These are phyloP conservation scores for Hibiscus tridactylites DNA, from an alignment of 345 rosid species.

Conservation along the genomic window DNA sequence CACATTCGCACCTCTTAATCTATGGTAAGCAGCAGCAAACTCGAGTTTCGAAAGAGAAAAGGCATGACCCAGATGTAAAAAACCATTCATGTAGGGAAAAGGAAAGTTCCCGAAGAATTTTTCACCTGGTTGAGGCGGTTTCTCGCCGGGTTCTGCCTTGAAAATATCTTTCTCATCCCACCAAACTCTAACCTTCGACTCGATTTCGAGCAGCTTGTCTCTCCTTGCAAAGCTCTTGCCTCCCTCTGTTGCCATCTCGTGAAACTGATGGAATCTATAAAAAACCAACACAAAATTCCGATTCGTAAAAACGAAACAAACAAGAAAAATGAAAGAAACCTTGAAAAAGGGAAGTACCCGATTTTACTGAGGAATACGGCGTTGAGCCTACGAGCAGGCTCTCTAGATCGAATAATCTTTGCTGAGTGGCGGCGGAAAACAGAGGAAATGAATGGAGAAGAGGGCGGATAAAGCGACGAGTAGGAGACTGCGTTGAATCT, in stretches of 20 bases:
- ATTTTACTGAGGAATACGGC: not conserved
- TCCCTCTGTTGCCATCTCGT: constrained; percentile 56
- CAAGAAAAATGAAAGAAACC: not conserved
- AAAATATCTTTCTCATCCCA: constrained; percentile 75
- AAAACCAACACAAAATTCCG: not conserved
- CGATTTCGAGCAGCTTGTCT: constrained; percentile 66
- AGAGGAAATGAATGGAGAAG: not conserved
- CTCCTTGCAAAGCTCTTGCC: constrained; percentile 69
- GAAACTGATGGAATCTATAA: constrained; percentile 1
- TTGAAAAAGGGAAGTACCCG: not conserved
- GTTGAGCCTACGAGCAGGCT: constrained; percentile 10
- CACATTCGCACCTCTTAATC: constrained; percentile 81
- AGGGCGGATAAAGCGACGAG: not conserved
- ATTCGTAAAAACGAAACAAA: not conserved
- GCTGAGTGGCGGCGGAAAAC: not conserved
- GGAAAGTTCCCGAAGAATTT: constrained; percentile 18
- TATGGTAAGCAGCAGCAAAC: constrained; percentile 84
- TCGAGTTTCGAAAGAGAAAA: constrained; percentile 28
- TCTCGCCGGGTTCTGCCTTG: constrained; percentile 23
- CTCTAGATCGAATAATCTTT: constrained; percentile 9
- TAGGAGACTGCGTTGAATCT: not conserved
- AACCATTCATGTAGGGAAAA: constrained; percentile 17
- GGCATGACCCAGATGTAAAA: constrained; percentile 14
- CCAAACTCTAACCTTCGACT: constrained; percentile 36
- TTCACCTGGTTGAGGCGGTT: constrained; percentile 7